Percentiles rank a stretch among this genome's conserved stretches.
phyloP scores from a whole-genome alignment of 2,329 filamentous ascomycete genomes.

The Leptoxyphium fumago region DNA sequence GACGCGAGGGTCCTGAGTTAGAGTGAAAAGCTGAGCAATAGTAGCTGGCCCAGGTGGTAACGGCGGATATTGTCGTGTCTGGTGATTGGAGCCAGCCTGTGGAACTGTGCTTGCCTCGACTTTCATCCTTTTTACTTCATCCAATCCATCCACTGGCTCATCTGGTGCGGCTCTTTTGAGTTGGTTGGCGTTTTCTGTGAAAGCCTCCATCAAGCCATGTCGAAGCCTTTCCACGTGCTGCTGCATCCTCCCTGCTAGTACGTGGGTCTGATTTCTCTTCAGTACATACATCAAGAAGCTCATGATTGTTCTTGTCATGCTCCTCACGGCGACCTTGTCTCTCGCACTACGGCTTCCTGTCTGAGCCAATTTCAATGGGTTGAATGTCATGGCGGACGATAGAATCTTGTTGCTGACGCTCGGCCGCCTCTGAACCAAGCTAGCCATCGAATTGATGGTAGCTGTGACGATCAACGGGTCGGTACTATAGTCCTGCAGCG shows the following conservation, averaged over 20 bases:
- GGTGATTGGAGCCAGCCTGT: slow-evolving; percentile 29
- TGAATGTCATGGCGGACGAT: slow-evolving; percentile 76
- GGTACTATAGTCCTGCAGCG: slow-evolving; percentile 70
- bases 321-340: slow-evolving; percentile 69
- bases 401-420: slow-evolving; percentile 74
- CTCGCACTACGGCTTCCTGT: slow-evolving; percentile 35
- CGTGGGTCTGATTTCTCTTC: slow-evolving; percentile 70
- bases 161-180: slow-evolving; percentile 56
- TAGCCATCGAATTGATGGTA: slow-evolving; percentile 74
- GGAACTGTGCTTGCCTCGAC: slow-evolving; percentile 27
- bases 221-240: slow-evolving; percentile 73
- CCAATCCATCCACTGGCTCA: slow-evolving; percentile 57
- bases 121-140: slow-evolving; percentile 68
- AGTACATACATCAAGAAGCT: slow-evolving; percentile 70
- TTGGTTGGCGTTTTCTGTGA: slow-evolving; percentile 56
- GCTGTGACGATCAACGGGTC: slow-evolving; percentile 82
- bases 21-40: slow-evolving; percentile 70
- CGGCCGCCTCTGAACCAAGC: slow-evolving; percentile 68
- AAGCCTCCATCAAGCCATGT: slow-evolving; percentile 60
- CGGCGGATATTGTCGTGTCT: slow-evolving; percentile 43
- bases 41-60: slow-evolving; percentile 63
- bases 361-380: slow-evolving; percentile 62
- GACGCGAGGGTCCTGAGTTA: slow-evolving; percentile 61
- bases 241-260: slow-evolving; percentile 62
- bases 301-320: slow-evolving; percentile 86